These are phyloP conservation scores for Sphagnum contortum DNA, from an alignment of 225 moss, liverwort and hornwort species.

Conservation along the genomic window DNA sequence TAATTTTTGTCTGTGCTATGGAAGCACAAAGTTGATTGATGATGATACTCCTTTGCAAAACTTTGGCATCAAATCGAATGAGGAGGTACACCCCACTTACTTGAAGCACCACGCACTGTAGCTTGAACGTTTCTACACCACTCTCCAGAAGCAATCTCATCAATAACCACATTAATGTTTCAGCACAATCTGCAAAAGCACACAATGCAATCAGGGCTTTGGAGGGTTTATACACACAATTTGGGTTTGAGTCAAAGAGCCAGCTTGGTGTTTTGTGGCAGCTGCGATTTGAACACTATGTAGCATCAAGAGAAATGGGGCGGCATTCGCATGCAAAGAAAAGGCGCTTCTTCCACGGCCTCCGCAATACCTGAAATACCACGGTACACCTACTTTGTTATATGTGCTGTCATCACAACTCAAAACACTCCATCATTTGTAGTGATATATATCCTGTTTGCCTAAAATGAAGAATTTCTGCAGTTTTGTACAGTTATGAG, in stretches of 20 bases:
- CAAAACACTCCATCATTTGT: no score
- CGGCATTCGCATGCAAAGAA: slow-evolving; percentile 73
- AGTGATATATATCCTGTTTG: no score
- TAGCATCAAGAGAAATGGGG: slow-evolving; percentile 58
- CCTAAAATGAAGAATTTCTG: no score
- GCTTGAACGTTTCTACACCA: no score
- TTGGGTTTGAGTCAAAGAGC: background rate
- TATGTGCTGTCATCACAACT: no score
- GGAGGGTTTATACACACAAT: background rate
- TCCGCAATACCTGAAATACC: slow-evolving; percentile 27
- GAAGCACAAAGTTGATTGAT: slow-evolving; percentile 64
- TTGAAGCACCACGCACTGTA: no score
- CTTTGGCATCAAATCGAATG: slow-evolving; percentile 67
- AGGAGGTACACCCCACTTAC: slow-evolving; percentile 34
- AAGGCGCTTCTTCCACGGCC: slow-evolving; percentile 88
- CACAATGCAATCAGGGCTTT: no score
- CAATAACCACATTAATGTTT: background rate
- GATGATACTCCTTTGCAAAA: slow-evolving; percentile 48
- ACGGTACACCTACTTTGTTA: no score
- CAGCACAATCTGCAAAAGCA: no score
- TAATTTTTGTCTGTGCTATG: slow-evolving; percentile 74
- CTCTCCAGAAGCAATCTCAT: background rate
- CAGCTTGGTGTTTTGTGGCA: slow-evolving; percentile 13
- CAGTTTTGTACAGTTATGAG: no score
- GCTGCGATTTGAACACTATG: slow-evolving; percentile 67